Evolutionary conservation across 179 eudicot species (phyloP), one percentile per base, ranked within the genome.

Genomic region (Silene noctiflora): DNA sequence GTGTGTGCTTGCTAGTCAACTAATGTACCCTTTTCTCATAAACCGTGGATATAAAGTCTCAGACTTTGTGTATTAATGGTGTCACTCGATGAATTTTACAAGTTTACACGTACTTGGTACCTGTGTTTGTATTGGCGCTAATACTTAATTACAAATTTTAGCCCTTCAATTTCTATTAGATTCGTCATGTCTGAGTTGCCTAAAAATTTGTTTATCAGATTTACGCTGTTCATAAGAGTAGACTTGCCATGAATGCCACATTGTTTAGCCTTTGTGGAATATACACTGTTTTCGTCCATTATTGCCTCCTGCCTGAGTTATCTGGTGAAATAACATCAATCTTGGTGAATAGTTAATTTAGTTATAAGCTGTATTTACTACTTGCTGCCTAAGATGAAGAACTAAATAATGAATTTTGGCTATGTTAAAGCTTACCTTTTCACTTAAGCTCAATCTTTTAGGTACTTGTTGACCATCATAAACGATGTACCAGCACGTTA

Each of bases 1-100:
- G 60, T 69, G 71, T 33, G 67, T 55, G 48, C 55, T 69, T 42
- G 65, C 73, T 73, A 69, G 59, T 74, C 76, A 16, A 77, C 75
- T 72, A 24, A 19, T 74, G 62, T 74, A 73, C 25, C 64, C 39
- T 48, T 78, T 75, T 77, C 42, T 44, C 56, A 75, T n/a, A 70
- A 58, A 74, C 70, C 62, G 74, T 55, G 55, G 60, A 69, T 74
- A 62, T 81, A 46, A 44, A 20, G 71, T 62, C 51, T 44, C 60
- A n/a, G 51, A 44, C 59, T 69, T 21, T 10, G 73, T 44, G 72
- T 42, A 69, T 69, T 21, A 21, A 8, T 69, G 73, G 59, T 69
- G 35, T 44, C 73, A 46, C 73, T 69, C 14, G 22, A 69, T 69
- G 56, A 55, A 69, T 69, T 69, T 39, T 46, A 22, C 31, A 12